Base-by-base conservation (phyloP, 1,284 basidiomycete genomes). In the Sporisorium reilianum region DNA sequence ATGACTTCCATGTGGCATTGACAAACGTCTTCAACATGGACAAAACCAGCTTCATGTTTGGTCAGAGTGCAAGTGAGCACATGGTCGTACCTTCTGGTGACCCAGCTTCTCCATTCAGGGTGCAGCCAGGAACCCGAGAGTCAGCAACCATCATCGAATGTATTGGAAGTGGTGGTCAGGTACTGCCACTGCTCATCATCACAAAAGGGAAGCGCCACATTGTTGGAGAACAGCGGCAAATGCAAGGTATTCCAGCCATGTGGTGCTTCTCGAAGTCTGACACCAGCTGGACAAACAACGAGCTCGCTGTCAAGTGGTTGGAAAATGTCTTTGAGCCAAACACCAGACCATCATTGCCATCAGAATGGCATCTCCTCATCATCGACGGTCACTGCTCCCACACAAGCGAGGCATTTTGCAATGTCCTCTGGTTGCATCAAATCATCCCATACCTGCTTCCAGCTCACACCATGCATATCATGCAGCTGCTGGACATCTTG, bases 401-500 rank as follows among this genome's bases (percentile, higher is more conserved):
- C 36, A 61, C 51, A 11, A 48, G 22, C n/a, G 10, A 22, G 20
- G 32, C 30, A 26, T 53, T 61, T 34, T 23, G 8, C 9, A 42
- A 46, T 16, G 23, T 42, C 10, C n/a, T 30, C 2, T 62, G 60
- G 60, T 26, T n/a, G 18, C 16, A 30, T 1, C 46, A 22, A 10
- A 55, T 62, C 46, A 45, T 62, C 11, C 60, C 48, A 18, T 44
- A 50, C 40, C 22, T 28, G 18, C 44, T 62, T 8, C 60, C 48
- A 18, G 5, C 60, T 20, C 60, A 62, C 30, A 7, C 46, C 5
- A 62, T 46, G 6, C 60, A 62, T 25, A 30, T 62, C 16, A 55
- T 62, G 52, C 60, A 62, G 40, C 60, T 46, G 23, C 46, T 62
- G 3, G 60, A 62, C n/a, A 46, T 62, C 22, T 42, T 46, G 0